phyloP scores from a whole-genome alignment of 202 grass and related monocot genomes.

The Eragrostis tef region DNA sequence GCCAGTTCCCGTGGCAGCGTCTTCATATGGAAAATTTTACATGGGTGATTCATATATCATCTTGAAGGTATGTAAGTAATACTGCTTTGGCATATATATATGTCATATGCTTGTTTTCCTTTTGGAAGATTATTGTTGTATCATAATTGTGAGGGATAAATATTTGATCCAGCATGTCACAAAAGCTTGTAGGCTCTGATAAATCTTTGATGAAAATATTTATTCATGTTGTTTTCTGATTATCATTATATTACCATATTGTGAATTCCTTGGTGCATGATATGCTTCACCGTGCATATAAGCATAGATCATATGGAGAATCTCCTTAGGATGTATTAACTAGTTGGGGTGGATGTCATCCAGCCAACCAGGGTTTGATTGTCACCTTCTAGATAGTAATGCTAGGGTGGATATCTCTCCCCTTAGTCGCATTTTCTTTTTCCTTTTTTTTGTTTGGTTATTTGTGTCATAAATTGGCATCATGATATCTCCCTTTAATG shows the following conservation, averaged over 20 bases:
- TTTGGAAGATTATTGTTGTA: constrained; percentile 6
- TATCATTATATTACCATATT: not conserved
- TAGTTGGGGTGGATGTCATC: not conserved
- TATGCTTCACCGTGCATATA: constrained; percentile 15
- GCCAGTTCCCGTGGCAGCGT: constrained; percentile 58
- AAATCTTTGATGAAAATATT: not conserved
- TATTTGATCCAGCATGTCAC: constrained; percentile 3
- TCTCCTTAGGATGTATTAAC: not conserved
- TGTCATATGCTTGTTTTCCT: not conserved
- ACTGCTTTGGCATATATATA: constrained; percentile 23
- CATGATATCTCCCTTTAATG: not conserved
- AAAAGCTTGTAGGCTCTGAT: not conserved
- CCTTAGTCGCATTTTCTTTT: too few species aligned
- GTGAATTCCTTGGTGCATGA: not conserved
- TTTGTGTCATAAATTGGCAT: not conserved
- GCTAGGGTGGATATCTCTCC: not conserved
- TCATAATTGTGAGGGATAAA: not conserved
- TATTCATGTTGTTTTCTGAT: not conserved
- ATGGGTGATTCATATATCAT: constrained; percentile 95
- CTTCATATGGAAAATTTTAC: constrained; percentile 89
- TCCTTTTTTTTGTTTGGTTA: not conserved
- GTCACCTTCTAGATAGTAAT: not conserved
- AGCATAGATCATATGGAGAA: not conserved
- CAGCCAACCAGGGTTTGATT: not conserved
- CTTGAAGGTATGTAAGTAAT: constrained; percentile 64